Base-by-base conservation (phyloP, 768 basidiomycete genomes). In the Dentipellis fragilis region DNA sequence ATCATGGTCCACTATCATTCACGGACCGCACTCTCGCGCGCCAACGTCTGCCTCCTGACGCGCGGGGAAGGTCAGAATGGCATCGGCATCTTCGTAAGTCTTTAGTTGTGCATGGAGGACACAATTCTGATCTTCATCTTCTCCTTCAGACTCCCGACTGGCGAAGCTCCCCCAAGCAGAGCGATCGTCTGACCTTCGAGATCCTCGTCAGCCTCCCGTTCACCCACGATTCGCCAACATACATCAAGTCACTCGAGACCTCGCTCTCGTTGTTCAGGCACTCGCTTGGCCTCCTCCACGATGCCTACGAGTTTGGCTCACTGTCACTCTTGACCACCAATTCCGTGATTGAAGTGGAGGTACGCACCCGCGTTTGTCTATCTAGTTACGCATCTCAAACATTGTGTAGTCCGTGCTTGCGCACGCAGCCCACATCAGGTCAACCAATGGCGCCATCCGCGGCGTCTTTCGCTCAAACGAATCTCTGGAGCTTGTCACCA, bases 61-160 rank as follows among this genome's bases (percentile, higher is more conserved):
- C 66, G 61, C 36, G 54, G 52, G 7, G 64, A 63, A 21, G 59
- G 64, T 9, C 57, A 65, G 39, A 56, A 68, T 38, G 74, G 72
- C 17, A 60, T 74, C 12, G 73, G 74, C 0, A 66, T 75, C 54
- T 74, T 67, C 42, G 75, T 72, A 53, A 56, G 72, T 64, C 16
- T 11, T 50, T 34, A 10, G 19, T 4, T 23, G 49, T n/a, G 12
- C 10, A 38, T 14, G 22, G 42, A 7, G 16, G 23, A 7, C 23
- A 19, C 35, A 6, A 22, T 49, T 2, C 51, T 55, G 12, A 51
- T 54, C 9, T 10, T 47, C 29, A 16, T 45, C 14, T 23, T 38
- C 29, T 58, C 66, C 59, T 57, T 61, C 35, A 60, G 61, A 16
- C 51, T 14, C 11, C 50, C 17, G 49, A 35, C 29, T 59, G 21